Conservation (phyloP, 441 rosid genomes). For the Codiaeum variegatum region DNA sequence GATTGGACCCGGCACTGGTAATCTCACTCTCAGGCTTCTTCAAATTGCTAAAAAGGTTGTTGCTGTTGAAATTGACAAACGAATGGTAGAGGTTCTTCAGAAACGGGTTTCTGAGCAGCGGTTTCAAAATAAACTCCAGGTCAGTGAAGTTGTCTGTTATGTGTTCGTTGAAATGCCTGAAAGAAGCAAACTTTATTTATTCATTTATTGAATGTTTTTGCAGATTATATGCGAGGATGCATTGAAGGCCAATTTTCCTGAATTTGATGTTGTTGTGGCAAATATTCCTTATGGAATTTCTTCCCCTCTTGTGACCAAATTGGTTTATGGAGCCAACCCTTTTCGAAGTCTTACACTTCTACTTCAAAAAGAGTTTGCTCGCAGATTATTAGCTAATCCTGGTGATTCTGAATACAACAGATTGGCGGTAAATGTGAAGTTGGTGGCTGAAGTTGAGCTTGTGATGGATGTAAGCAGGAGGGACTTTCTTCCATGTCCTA, state of each 20-base stretch:
- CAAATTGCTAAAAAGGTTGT: conserved; percentile 51
- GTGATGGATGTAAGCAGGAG: conserved; percentile 90
- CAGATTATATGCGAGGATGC: conserved; percentile 75
- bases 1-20: conserved; percentile 90
- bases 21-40: conserved; percentile 77
- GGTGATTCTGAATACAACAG: conserved; percentile 84
- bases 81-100: conserved; percentile 69
- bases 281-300: conserved; percentile 86
- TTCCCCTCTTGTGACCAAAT: conserved; percentile 69
- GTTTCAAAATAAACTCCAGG: conserved; percentile 44
- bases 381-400: conserved; percentile 70
- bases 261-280: conserved; percentile 71
- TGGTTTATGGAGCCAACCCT: conserved; percentile 57
- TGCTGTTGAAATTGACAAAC: conserved; percentile 66
- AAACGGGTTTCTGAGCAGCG: conserved; percentile 47
- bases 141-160: conserved; percentile 26
- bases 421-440: conserved; percentile 78
- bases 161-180: conserved; percentile 48
- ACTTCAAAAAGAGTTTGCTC: conserved; percentile 87
- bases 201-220: conserved; percentile 11
- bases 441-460: conserved; percentile 66
- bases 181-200: conserved; percentile 9
- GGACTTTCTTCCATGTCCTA: conserved; percentile 79
- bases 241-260: conserved; percentile 64
- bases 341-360: conserved; percentile 76